phyloP scores from a whole-genome alignment of 257 asterid genomes.

The Solanum medicagineum region DNA sequence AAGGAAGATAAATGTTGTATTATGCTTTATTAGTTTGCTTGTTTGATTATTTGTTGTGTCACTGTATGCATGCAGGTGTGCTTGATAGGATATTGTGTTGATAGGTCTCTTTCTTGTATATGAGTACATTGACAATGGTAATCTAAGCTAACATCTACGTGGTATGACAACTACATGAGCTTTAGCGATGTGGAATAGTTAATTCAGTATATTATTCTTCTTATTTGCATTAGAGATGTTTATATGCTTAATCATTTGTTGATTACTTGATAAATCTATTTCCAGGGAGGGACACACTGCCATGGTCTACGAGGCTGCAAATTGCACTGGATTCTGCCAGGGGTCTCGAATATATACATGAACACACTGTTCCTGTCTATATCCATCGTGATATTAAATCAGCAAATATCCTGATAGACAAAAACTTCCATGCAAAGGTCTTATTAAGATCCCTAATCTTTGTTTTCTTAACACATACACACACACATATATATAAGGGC shows the following conservation, averaged over 20 bases:
- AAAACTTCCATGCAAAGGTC: constrained; percentile 77
- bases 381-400: constrained; percentile 94
- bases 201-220: background rate
- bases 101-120: constrained; percentile 88
- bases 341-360: constrained; percentile 93
- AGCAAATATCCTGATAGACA: constrained; percentile 86
- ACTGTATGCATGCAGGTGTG: constrained; percentile 49
- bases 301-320: constrained; percentile 82
- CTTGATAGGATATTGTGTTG: constrained; percentile 81
- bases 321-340: constrained; percentile 94
- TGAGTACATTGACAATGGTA: constrained; percentile 80
- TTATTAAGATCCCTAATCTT: constrained; percentile 6
- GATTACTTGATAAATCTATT: constrained; percentile 3
- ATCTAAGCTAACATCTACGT: constrained; percentile 75
- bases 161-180: constrained; percentile 38
- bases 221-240: background rate
- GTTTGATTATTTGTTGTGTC: background rate
- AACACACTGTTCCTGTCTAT: constrained; percentile 85
- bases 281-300: constrained; percentile 57
- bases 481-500: background rate
- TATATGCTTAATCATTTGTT: background rate
- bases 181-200: background rate
- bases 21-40: background rate
- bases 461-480: background rate
- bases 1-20: background rate